Percentiles rank a stretch among this genome's conserved stretches.
Evolutionary conservation across 176 grass and related monocot genomes (phyloP).

Genomic region (Tillandsia leiboldiana): DNA sequence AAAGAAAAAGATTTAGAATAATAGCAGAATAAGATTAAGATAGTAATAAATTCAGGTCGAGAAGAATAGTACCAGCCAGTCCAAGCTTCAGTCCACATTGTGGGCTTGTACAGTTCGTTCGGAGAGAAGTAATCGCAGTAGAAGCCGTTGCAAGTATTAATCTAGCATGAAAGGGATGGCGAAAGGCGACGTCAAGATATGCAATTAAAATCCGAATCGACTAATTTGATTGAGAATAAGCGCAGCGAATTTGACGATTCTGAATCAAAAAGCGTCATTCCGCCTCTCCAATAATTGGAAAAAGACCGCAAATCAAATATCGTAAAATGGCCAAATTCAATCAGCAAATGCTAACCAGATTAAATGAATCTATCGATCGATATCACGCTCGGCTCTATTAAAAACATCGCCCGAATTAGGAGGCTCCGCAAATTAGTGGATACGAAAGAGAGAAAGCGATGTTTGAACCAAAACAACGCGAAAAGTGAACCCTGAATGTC

Average conservation of each 20-base stretch:
- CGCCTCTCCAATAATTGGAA: no score
- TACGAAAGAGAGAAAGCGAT: background rate
- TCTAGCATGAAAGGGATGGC: slow-evolving; percentile 29
- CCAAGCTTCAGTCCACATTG: slow-evolving; percentile 96
- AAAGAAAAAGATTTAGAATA: background rate
- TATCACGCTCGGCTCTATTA: no score
- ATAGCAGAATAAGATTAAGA: slow-evolving; percentile 3
- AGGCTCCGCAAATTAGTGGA: no score
- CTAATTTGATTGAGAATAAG: background rate
- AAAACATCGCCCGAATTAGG: no score
- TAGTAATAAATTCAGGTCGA: background rate
- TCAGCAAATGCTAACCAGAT: no score
- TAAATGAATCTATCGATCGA: no score
- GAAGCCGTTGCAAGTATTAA: slow-evolving; percentile 91
- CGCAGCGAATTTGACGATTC: no score
- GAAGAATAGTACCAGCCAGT: slow-evolving; percentile 49
- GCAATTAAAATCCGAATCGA: background rate
- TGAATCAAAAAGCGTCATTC: background rate
- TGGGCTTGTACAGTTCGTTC: slow-evolving; percentile 55
- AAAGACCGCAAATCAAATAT: no score
- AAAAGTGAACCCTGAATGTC: slow-evolving; percentile 1
- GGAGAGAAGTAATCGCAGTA: slow-evolving; percentile 91
- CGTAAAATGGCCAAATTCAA: no score
- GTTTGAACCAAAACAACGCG: slow-evolving; percentile 6
- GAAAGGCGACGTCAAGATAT: no score